A percentile compares a stretch with the other conserved stretches of the same genome.
Evolutionary conservation across 2,329 filamentous ascomycete species (phyloP).

Genomic region (Zasmidium cellare): DNA sequence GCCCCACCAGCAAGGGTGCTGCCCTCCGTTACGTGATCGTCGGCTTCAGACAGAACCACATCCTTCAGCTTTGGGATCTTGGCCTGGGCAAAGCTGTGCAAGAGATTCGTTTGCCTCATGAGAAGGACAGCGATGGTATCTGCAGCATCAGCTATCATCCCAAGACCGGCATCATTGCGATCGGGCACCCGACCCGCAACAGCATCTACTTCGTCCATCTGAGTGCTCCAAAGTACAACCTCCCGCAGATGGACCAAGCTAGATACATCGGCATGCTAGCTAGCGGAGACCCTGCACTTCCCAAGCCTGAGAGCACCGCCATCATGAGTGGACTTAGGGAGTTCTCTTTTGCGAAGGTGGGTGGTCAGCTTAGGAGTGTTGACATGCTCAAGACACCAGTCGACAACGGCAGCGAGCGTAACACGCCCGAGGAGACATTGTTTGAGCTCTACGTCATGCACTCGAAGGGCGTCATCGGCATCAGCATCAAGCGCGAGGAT

Average conservation of each 20-base stretch:
- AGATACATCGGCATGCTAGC: constrained; percentile 80
- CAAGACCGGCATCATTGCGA: constrained; percentile 85
- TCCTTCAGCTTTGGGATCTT: constrained; percentile 96
- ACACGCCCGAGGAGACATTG: constrained; percentile 67
- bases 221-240: constrained; percentile 87
- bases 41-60: constrained; percentile 98
- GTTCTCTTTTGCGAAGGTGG: constrained; percentile 86
- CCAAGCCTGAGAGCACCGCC: constrained; percentile 88
- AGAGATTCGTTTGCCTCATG: constrained; percentile 90
- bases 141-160: constrained; percentile 96
- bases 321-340: constrained; percentile 97
- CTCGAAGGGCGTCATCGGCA: constrained; percentile 90
- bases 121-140: constrained; percentile 82
- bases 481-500: constrained; percentile 83
- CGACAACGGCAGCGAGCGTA: constrained; percentile 52
- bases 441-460: constrained; percentile 98
- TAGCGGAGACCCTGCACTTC: constrained; percentile 69
- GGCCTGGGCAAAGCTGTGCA: constrained; percentile 93
- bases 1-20: constrained; percentile 85
- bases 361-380: constrained; percentile 75
- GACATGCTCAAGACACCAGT: constrained; percentile 75
- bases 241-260: constrained; percentile 79
- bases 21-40: constrained; percentile 94
- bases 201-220: constrained; percentile 96
- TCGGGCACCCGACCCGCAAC: constrained; percentile 95